Evolutionary conservation across 306 rosid species (phyloP).

Genomic region (Prosopis cineraria): DNA sequence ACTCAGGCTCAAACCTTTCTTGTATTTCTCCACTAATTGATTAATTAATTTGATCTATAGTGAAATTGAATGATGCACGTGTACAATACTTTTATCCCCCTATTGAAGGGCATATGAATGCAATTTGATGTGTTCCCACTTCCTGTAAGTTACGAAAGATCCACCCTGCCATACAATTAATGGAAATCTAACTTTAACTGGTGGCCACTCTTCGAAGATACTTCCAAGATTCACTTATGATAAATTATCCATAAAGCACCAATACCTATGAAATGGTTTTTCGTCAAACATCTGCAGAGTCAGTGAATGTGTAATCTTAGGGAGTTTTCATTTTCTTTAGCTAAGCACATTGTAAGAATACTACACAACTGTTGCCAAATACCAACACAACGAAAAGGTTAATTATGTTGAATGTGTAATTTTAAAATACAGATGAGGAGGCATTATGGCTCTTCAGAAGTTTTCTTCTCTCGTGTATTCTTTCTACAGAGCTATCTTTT

Average conservation of each 20-base stretch:
- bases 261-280: constrained; percentile 2
- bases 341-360: background rate
- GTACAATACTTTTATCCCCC: background rate
- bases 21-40: background rate
- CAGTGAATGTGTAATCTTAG: background rate
- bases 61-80: background rate
- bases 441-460: background rate
- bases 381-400: background rate
- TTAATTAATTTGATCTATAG: background rate
- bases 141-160: constrained; percentile 77
- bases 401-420: background rate
- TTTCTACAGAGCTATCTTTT: background rate
- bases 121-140: constrained; percentile 29
- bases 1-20: background rate
- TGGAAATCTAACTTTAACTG: constrained; percentile 26
- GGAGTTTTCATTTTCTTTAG: background rate
- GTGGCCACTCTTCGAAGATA: constrained; percentile 10
- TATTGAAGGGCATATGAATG: constrained; percentile 6
- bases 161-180: constrained; percentile 66
- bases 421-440: background rate
- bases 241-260: constrained; percentile 1
- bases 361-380: background rate
- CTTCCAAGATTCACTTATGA: background rate
- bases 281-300: background rate
- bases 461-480: background rate